Percentiles rank a stretch among this genome's conserved stretches.
Evolutionary conservation across 495 filamentous ascomycete genomes (phyloP).

Genomic region (Aspergillus affinis): DNA sequence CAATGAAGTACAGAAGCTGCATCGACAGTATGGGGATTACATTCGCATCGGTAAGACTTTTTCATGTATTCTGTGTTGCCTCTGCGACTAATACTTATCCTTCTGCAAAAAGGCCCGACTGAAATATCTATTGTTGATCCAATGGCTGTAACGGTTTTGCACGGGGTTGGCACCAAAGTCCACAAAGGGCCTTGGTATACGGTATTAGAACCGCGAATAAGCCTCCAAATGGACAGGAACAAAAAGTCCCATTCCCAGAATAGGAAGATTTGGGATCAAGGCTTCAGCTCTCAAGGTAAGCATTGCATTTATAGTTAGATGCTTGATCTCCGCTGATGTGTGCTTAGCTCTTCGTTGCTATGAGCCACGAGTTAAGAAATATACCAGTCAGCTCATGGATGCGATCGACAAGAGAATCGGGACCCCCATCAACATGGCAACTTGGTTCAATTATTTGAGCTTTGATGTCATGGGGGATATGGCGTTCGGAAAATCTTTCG

Average conservation of each 20-base stretch:
- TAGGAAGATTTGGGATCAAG: constrained; percentile 42
- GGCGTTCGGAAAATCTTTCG: constrained; percentile 47
- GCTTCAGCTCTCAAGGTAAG: constrained; percentile 35
- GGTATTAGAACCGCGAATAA: constrained; percentile 25
- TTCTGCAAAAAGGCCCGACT: constrained; percentile 27
- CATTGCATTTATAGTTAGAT: background rate
- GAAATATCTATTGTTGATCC: constrained; percentile 43
- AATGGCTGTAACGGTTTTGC: constrained; percentile 30
- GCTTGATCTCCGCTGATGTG: background rate
- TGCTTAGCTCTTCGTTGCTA: constrained; percentile 33
- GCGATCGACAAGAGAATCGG: constrained; percentile 16
- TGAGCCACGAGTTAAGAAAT: constrained; percentile 27
- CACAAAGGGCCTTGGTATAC: constrained; percentile 47
- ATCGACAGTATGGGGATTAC: constrained; percentile 47
- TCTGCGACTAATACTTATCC: background rate
- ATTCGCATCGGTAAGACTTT: constrained; percentile 28
- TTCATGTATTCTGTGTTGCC: background rate
- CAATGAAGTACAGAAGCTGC: constrained; percentile 34
- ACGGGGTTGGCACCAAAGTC: constrained; percentile 30
- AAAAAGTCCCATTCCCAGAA: constrained; percentile 33
- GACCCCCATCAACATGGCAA: constrained; percentile 35
- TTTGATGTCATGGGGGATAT: constrained; percentile 57
- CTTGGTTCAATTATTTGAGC: constrained; percentile 47
- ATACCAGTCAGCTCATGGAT: constrained; percentile 27
- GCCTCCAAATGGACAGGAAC: constrained; percentile 39